Base-by-base conservation (phyloP, 2,329 filamentous ascomycete species). In the Didymella sp. region DNA sequence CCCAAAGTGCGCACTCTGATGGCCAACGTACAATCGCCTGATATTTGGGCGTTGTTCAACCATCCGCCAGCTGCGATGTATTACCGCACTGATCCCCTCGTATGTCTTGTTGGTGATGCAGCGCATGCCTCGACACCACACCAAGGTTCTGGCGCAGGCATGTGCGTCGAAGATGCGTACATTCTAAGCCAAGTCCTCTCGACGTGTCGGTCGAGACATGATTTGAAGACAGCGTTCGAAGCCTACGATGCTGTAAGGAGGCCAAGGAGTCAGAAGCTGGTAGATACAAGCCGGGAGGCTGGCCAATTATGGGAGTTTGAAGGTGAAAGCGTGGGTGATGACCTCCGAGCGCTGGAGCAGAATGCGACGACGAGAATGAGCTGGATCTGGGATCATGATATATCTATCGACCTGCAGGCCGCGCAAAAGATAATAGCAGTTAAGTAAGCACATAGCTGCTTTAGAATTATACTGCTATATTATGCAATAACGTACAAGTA, bases 121-220 rank as follows among this genome's bases (percentile, higher is more conserved):
- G 84, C 84, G 1, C 84, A 86, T 61, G 83, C 83, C 0, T 66
- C 75, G 78, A 86, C 67, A 77, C 83, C 12, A 60, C 76, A 84
- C 63, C 79, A 82, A 12, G 84, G 83, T 0, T 77, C 82, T 0
- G 84, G 84, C 1, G 84, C 84, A 0, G 81, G 83, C 0, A 80
- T 82, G 64, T 82, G 82, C 6, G 76, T 86, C 46, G 84, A 86
- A 66, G 84, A 86, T 52, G 80, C 76, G 1, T 76, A 83, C 24
- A 68, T 80, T 0, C 74, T 84, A 33, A 73, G 76, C 7, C 67
- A 71, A 7, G 51, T 82, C 4, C 58, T 83, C 15, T 68, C 62
- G 1, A 57, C 60, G 33, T 66, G 61, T 6, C 42, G 48, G 2
- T 47, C 45, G 0, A 60, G 43, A 3, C 6, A 49, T 11, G 59